Evolutionary conservation across 352 stramenopile species (phyloP), one percentile per base, ranked within the genome.

Genomic region (Phytophthora rubi): DNA sequence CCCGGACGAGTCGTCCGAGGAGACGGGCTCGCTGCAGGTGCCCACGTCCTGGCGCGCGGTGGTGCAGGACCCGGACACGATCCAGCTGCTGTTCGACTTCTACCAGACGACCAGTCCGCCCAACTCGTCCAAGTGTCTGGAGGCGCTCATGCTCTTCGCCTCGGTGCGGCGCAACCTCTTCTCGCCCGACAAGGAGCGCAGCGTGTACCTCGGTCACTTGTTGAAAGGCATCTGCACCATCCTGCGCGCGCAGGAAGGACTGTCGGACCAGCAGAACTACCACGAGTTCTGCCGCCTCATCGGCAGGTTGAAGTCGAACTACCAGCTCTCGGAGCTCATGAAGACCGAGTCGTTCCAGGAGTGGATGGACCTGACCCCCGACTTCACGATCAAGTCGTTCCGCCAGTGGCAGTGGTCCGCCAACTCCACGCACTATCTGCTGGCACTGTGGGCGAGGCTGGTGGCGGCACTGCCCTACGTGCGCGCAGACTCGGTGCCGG

Each of bases 181-280:
- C 75, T 88, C 94, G 0, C 98, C 92, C 0, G 98, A 99, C 62
- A 98, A 98, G 62, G 97, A 99, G 67, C 85, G 97, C 30, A 93
- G 86, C 51, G 85, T 84, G 13, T 99, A 99, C 82, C 80, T 99
- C 13, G 82, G 89, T 12, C 88, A 98, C 58, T 68, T 99, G 13
- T 89, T 99, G 45, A 85, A 86, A 35, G 97, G 95, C 5, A 98
- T 99, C 62, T 95, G 95, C 54, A 83, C 89, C 37, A 98, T 99
- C 55, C 81, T 99, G 32, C 85, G 85, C 42, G 97, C 97, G 45
- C 91, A 99, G 71, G 94, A 98, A 49, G 97, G 97, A n/a, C 86
- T 99, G 10, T 93, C 98, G n/a, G 94, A 99, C 68, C 93, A 98
- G 68, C 94, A 99, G 63, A 99, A 99, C 73, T 99, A 99, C 76